Base-by-base conservation (phyloP, 1,284 basidiomycete species). In the Spongiforma sp. region DNA sequence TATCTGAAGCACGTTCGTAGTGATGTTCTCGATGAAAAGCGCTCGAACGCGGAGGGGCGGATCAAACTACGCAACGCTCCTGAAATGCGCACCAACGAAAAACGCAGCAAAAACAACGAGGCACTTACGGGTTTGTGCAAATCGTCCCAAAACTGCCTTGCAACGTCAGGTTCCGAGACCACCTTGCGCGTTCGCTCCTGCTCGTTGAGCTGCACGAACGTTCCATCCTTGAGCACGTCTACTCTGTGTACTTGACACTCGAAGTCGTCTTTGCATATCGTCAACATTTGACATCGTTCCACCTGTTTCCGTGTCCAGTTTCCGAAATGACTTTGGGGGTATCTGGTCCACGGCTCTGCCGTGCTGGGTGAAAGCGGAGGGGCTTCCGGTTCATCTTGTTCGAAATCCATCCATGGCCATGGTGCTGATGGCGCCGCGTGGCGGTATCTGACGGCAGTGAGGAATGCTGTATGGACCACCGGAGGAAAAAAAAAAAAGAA, bases 271-370 rank as follows among this genome's bases (percentile, higher is more conserved):
- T 62, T n/a, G 54, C 70, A 71, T 9, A 71, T 73, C 21, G 67
- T 56, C 37, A 81, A 63, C 66, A 83, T 73, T 43, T 73, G 75
- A 61, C 83, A 85, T 55, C 79, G 75, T 0, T 62, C 11, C 14
- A 85, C 80, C 66, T 85, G 84, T 8, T 68, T 67, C 11, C 65
- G 66, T 0, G 82, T 85, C 86, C 85, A 86, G 65, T 86, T 87
- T 33, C 81, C 83, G 59, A 84, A 86, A 28, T 76, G 74, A 9
- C 81, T 82, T 58, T 83, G 79, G 19, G 85, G 85, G 62, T 86
- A 86, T 10, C 24, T 43, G 2, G 3, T 57, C 77, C 78, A 80
- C 11, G 30, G 57, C n/a, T n/a, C 57, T 46, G n/a, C 52, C 3
- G 11, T 56, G 14, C 32, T n/a, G 30, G 65, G 65, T 8, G 60